Evolutionary conservation across 2,329 filamentous ascomycete species (phyloP).

Genomic region (Chaetomiaceae sp.): DNA sequence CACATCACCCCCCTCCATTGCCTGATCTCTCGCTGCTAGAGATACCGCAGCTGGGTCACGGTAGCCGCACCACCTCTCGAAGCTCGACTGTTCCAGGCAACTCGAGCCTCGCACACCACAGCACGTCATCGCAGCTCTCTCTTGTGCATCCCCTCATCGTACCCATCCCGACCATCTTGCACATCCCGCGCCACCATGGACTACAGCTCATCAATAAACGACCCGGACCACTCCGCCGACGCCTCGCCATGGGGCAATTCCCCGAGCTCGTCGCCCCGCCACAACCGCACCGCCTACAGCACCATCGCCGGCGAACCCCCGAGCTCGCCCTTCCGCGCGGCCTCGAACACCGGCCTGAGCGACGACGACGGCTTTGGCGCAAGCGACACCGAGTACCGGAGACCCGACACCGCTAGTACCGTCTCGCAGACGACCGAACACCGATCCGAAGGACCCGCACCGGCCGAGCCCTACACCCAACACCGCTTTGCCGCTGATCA

Average conservation of each 20-base stretch:
- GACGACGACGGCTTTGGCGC: conserved; percentile 34
- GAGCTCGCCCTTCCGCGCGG: conserved; percentile 38
- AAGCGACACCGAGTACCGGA: conserved; percentile 37
- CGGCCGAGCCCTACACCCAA: conserved; percentile 16
- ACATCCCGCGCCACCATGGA: conserved; percentile 42
- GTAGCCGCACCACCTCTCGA: too few species aligned
- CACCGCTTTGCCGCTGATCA: conserved; percentile 15
- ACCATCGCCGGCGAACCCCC: conserved; percentile 38
- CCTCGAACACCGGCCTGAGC: conserved; percentile 41
- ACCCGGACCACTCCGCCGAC: conserved; percentile 48
- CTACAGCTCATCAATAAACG: conserved; percentile 52
- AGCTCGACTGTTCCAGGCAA: too few species aligned
- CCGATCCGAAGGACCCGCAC: conserved; percentile 20
- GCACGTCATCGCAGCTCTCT: not conserved
- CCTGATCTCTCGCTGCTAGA: too few species aligned
- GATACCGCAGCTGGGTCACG: too few species aligned
- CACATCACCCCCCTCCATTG: too few species aligned
- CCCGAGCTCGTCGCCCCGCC: conserved; percentile 46
- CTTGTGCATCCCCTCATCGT: conserved; percentile 21
- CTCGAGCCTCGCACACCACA: not conserved
- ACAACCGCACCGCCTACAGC: conserved; percentile 41
- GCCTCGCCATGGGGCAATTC: conserved; percentile 54
- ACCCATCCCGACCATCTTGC: not conserved
- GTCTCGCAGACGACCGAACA: conserved; percentile 38
- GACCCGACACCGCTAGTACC: conserved; percentile 45